phyloP scores from a whole-genome alignment of 306 rosid genomes.

The Lagenaria siceraria region DNA sequence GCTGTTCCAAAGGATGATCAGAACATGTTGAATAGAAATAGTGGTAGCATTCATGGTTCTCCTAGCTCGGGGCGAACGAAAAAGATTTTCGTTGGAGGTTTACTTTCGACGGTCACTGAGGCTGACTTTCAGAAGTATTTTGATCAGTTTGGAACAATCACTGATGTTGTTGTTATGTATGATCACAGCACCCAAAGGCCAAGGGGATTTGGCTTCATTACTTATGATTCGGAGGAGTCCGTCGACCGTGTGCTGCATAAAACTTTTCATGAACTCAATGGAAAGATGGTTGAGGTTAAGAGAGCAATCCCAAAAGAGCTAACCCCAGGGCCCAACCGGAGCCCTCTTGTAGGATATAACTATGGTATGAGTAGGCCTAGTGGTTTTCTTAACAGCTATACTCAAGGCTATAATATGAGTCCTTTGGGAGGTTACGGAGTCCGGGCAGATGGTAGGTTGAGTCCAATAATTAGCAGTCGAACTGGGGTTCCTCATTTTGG shows the following conservation, averaged over 20 bases:
- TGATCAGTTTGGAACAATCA: constrained; percentile 73
- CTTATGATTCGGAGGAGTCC: constrained; percentile 85
- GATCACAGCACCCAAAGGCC: constrained; percentile 97
- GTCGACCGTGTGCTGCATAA: constrained; percentile 73
- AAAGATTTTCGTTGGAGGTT: constrained; percentile 90
- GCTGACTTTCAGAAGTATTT: constrained; percentile 71
- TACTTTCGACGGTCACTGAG: constrained; percentile 76
- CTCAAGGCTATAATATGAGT: constrained; percentile 72
- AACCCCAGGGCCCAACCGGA: constrained; percentile 62
- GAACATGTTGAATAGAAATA: constrained; percentile 35
- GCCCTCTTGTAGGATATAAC: constrained; percentile 62
- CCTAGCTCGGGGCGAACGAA: constrained; percentile 71
- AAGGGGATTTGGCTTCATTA: constrained; percentile 91
- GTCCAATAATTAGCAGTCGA: constrained; percentile 58
- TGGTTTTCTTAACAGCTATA: constrained; percentile 48
- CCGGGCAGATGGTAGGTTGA: constrained; percentile 80
- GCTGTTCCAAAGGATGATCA: constrained; percentile 96
- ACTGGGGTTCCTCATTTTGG: constrained; percentile 65
- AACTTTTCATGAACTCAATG: constrained; percentile 83
- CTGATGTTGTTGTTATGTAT: constrained; percentile 91
- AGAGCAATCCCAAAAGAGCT: constrained; percentile 91
- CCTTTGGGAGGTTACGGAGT: constrained; percentile 77
- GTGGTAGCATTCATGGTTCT: constrained; percentile 44
- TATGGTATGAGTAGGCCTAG: constrained; percentile 51
- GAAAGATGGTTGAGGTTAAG: constrained; percentile 93